phyloP scores from a whole-genome alignment of 257 asterid genomes.

The Rhazya stricta region DNA sequence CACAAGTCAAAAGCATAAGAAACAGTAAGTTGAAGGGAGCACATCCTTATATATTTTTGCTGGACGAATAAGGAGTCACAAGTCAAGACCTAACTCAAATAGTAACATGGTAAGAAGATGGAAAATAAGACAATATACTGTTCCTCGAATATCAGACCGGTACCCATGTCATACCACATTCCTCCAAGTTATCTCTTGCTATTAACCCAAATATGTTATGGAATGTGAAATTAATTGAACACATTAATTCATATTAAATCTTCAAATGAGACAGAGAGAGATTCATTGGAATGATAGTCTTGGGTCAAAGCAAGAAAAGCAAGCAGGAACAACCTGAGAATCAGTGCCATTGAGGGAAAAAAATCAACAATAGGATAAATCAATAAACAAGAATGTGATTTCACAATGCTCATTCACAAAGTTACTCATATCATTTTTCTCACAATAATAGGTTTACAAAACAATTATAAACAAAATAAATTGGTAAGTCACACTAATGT shows the following conservation, averaged over 20 bases:
- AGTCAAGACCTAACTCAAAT: background rate
- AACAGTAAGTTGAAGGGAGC: background rate
- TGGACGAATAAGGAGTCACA: background rate
- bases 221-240: background rate
- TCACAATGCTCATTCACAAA: background rate
- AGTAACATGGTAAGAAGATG: background rate
- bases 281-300: background rate
- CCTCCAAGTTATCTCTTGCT: background rate
- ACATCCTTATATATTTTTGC: background rate
- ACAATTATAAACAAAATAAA: too few relatives aligned
- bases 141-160: background rate
- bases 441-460: too few relatives aligned
- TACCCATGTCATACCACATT: background rate
- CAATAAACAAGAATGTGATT: background rate
- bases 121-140: background rate
- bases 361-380: background rate
- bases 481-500: too few relatives aligned
- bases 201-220: background rate
- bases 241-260: background rate
- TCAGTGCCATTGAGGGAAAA: background rate
- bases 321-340: background rate
- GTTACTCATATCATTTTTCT: background rate
- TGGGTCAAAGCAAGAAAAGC: background rate
- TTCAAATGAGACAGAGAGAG: background rate
- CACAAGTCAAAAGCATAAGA: background rate